Evolutionary conservation across 2,329 filamentous ascomycete species (phyloP), one percentile per base, ranked within the genome.

Genomic region (Trichoderma citrinoviride): DNA sequence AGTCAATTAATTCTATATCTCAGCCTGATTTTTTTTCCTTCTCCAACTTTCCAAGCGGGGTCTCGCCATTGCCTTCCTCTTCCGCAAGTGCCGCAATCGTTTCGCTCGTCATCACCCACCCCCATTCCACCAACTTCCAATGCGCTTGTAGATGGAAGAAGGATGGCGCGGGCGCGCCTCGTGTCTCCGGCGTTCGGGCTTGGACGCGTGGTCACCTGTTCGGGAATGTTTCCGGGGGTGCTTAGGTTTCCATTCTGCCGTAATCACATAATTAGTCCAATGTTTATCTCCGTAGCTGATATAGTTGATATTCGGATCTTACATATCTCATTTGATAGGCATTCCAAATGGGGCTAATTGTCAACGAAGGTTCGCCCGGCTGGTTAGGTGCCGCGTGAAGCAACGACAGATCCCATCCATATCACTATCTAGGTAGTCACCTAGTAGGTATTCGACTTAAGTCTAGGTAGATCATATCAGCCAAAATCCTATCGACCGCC

Each of bases 131-230:
- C 15, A 8, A 4, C 27, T 52, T 12, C 15, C 5, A 43, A 10
- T 33, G 19, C n/a, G 8, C 29, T 33, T 10, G 8, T 33, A 2
- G 33, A 14, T 37, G 25, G 19, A 56, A 21, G 61, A 29, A 29
- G 6, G 44, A 52, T 52, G 61, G 19, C 27, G n/a, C n/a, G n/a
- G 21, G 44, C 61, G 61, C 61, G 61, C 61, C 33, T 46, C 63
- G 63, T 56, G 63, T 65, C 50, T 57, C n/a, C 46, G 49, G 41
- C 33, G 27, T 65, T 49, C 40, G 49, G 55, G 25, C 17, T 15
- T 47, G 21, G 15, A 65, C 63, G 63, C 63, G 63, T 65, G 50
- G 47, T 65, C 63, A 65, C 63, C 63, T 65, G 63, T 12, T 55
- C 61, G 19, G 8, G 33, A 17, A 40, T 19, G 10, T 17, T 41